These are phyloP conservation scores for Cladosporium halotolerans DNA, from an alignment of 2,329 filamentous ascomycete genomes.

Conservation along the genomic window DNA sequence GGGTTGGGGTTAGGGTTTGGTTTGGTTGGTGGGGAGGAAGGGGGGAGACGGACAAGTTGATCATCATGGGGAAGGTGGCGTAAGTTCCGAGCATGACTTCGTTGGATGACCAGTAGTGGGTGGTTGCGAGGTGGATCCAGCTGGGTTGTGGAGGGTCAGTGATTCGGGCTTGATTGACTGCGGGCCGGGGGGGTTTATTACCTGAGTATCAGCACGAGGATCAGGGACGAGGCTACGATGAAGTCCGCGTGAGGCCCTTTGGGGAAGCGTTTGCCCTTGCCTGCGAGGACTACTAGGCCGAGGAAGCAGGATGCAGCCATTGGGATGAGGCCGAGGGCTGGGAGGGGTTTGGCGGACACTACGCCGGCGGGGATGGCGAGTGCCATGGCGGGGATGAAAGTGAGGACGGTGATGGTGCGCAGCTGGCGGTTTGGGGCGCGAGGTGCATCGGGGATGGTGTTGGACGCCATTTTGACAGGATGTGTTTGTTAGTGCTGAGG, in stretches of 20 bases:
- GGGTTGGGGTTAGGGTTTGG: background rate
- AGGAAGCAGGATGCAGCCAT: slow-evolving; percentile 14
- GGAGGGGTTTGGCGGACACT: slow-evolving; percentile 3
- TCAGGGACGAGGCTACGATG: background rate
- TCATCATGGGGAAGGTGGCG: slow-evolving; percentile 16
- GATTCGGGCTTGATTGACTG: too few species aligned
- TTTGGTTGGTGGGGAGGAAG: background rate
- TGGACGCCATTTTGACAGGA: too few species aligned
- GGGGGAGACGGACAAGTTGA: slow-evolving; percentile 16
- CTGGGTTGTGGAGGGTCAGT: background rate
- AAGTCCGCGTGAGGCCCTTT: background rate
- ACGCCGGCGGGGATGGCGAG: slow-evolving; percentile 18
- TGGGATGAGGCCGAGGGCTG: slow-evolving; percentile 16
- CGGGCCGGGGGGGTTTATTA: background rate
- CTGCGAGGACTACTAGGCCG: slow-evolving; percentile 10
- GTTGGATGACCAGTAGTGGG: background rate
- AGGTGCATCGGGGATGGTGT: too few species aligned
- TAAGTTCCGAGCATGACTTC: slow-evolving; percentile 15
- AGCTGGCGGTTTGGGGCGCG: slow-evolving; percentile 12
- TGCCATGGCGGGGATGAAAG: slow-evolving; percentile 15
- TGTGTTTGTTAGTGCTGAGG: too few species aligned
- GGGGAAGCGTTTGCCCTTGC: background rate
- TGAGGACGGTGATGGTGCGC: slow-evolving; percentile 14
- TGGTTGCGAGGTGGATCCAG: background rate
- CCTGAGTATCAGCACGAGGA: slow-evolving; percentile 2